phyloP scores from a whole-genome alignment of 768 basidiomycete species.

The Boletales sp. region DNA sequence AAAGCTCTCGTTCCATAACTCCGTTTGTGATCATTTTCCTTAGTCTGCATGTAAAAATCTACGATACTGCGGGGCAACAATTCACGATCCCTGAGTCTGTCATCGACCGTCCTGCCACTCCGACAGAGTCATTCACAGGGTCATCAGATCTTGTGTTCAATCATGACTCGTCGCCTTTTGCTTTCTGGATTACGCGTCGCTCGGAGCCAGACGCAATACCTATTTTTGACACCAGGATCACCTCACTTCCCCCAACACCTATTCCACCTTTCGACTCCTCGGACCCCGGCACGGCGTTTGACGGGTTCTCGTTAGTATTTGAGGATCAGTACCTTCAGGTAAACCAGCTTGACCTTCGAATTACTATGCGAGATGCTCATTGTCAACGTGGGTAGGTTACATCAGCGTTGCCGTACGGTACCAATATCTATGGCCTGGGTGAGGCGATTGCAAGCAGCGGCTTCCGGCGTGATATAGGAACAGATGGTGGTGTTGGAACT shows the following conservation, averaged over 20 bases:
- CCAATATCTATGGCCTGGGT: constrained; percentile 78
- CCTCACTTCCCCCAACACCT: constrained; percentile 58
- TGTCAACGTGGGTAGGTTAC: constrained; percentile 41
- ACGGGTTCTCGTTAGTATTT: constrained; percentile 69
- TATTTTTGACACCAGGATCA: constrained; percentile 67
- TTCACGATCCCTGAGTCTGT: constrained; percentile 61
- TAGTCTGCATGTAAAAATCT: constrained; percentile 68
- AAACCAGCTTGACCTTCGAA: not conserved
- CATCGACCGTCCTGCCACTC: constrained; percentile 40
- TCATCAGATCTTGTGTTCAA: constrained; percentile 69
- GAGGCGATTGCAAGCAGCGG: constrained; percentile 70
- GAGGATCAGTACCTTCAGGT: constrained; percentile 78
- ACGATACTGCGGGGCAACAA: constrained; percentile 56
- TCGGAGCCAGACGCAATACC: constrained; percentile 50
- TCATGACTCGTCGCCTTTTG: constrained; percentile 60
- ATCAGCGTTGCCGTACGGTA: constrained; percentile 58
- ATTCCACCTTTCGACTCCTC: constrained; percentile 50
- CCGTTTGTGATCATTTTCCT: not conserved
- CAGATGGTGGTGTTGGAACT: constrained; percentile 47
- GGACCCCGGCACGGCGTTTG: constrained; percentile 53
- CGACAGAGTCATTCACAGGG: constrained; percentile 32
- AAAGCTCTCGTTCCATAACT: not conserved
- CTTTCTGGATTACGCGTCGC: constrained; percentile 77
- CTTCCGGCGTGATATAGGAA: constrained; percentile 58
- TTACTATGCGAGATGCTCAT: not conserved